Base-by-base conservation (phyloP, 2,329 filamentous ascomycete genomes). In the Aspergillus transmontanensis region DNA sequence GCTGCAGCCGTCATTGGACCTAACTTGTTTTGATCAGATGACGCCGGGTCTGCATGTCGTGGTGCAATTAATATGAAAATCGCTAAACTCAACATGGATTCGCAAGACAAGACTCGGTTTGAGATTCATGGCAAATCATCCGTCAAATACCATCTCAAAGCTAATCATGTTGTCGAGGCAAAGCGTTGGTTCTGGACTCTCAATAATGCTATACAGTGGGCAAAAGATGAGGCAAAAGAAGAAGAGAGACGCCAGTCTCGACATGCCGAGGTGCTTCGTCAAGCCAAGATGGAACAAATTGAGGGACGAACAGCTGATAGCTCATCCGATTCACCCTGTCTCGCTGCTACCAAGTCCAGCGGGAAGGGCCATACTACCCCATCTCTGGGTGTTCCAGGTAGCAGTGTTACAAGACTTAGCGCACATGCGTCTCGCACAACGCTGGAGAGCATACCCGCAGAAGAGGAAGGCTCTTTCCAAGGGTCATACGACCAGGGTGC, bases 51-150 rank as follows among this genome's bases (percentile, higher is more conserved):
- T 58, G 95, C 95, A 61, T 99, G 95, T 76, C 93, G 95, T 66
- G 95, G 95, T 63, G 95, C 95, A 58, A 99, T 99, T 80, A 98
- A 98, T 77, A 99, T 99, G 94, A 91, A 90, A 65, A 99, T 99
- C 69, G 95, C 95, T 28, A 90, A 89, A 73, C 85, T 99, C 34
- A 90, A 94, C 79, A 98, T 99, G 94, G 96, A 96, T 74, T 86
- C 94, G 0, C 93, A 97, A 69, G 95, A 99, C 76, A 99, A 98
- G 82, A 94, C 94, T 53, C 93, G 94, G 64, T 98, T 99, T 72
- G 95, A 99, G 74, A 98, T 99, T 59, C 92, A 94, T 66, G 95
- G 95, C 58, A 99, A 99, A 79, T 97, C 94, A 1, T 98, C 94
- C 0, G 95, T 99, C 76, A 99, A 97, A 80, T 99, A 99, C 76